phyloP scores from a whole-genome alignment of 1,284 basidiomycete species.

The Violaceomyces palustris region DNA sequence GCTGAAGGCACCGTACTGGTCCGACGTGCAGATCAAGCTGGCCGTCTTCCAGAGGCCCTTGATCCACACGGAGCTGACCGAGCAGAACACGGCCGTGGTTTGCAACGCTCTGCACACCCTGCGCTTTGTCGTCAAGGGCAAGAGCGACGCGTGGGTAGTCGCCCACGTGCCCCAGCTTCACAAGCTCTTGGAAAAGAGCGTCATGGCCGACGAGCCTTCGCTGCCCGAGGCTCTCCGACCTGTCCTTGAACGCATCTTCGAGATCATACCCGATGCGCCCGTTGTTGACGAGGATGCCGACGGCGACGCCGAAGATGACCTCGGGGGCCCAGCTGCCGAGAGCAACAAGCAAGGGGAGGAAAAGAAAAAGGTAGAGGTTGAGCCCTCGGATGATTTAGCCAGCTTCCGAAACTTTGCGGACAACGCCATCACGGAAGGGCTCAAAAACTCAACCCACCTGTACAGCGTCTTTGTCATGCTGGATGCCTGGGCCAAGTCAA shows the following conservation, averaged over 20 bases:
- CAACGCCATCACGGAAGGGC: conserved; percentile 71
- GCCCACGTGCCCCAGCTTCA: conserved; percentile 75
- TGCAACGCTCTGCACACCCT: conserved; percentile 83
- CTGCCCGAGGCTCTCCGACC: conserved; percentile 41
- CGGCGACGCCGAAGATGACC: conserved; percentile 22
- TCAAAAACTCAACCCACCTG: conserved; percentile 68
- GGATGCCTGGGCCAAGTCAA: conserved; percentile 76
- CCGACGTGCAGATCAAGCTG: conserved; percentile 87
- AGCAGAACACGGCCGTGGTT: conserved; percentile 62
- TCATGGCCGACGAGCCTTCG: conserved; percentile 26
- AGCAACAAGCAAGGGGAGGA: conserved; percentile 59
- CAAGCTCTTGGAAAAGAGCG: conserved; percentile 64
- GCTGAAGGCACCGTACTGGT: conserved; percentile 77
- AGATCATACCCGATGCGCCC: conserved; percentile 63
- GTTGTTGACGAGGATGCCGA: conserved; percentile 36
- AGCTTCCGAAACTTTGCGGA: conserved; percentile 76
- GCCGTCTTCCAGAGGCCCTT: conserved; percentile 56
- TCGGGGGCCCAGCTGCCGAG: conserved; percentile 18
- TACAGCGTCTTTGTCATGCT: conserved; percentile 81
- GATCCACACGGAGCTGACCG: conserved; percentile 63
- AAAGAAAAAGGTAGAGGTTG: conserved; percentile 56
- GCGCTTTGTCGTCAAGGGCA: conserved; percentile 76
- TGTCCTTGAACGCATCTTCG: conserved; percentile 78
- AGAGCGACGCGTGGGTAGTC: conserved; percentile 77
- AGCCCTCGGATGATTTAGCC: conserved; percentile 58